Conservation (phyloP, 371 early-diverging fungal genomes). For the Thermomucor indicae-seudaticae region DNA sequence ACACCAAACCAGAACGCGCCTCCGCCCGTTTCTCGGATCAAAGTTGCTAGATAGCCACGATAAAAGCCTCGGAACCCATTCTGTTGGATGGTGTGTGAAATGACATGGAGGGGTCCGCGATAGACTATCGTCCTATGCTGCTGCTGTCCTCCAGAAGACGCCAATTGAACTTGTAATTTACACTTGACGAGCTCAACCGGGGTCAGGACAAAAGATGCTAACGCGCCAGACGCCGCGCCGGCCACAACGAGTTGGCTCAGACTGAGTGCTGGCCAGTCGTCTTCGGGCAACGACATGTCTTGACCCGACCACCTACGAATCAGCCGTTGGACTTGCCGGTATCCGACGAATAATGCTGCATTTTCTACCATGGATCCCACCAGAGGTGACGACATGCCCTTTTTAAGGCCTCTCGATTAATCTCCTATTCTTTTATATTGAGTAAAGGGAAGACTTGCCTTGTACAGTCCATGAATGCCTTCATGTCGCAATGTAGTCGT, state of each 20-base stretch:
- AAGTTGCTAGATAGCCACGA: constrained; percentile 84
- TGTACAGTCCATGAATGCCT: constrained; percentile 79
- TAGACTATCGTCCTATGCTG: constrained; percentile 25
- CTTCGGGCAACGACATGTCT: constrained; percentile 12
- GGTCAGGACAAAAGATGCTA: constrained; percentile 86
- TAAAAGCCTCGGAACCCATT: constrained; percentile 84
- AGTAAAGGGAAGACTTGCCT: no score
- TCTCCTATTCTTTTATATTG: not conserved
- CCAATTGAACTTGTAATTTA: constrained; percentile 88
- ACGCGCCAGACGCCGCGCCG: constrained; percentile 83
- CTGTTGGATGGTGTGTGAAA: constrained; percentile 58
- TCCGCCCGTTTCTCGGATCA: constrained; percentile 89
- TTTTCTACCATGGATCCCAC: constrained; percentile 95
- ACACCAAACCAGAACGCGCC: constrained; percentile 96
- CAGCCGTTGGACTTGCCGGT: constrained; percentile 75
- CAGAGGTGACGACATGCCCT: constrained; percentile 90
- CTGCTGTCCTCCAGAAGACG: constrained; percentile 25
- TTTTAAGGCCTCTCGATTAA: not conserved
- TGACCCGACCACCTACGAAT: constrained; percentile 47
- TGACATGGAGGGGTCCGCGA: constrained; percentile 74
- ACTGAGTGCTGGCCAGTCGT: constrained; percentile 43
- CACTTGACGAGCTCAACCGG: constrained; percentile 96
- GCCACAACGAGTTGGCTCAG: constrained; percentile 74
- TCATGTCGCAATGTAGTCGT: constrained; percentile 62
- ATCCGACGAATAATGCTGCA: constrained; percentile 86